phyloP scores from a whole-genome alignment of 2,329 filamentous ascomycete genomes.

The Lachnellula hyalina region DNA sequence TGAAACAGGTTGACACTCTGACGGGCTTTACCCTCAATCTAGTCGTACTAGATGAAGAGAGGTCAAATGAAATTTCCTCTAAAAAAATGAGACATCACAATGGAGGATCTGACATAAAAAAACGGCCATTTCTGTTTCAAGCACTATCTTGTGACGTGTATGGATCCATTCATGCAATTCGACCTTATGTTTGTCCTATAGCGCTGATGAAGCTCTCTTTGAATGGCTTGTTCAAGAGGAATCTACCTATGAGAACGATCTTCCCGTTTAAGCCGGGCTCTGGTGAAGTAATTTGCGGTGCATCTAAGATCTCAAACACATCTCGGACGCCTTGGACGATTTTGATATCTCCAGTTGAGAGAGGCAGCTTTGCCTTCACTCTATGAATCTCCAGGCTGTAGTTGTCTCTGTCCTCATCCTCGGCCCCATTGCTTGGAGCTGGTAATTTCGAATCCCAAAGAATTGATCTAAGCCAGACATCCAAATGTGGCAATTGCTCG shows the following conservation, averaged over 20 bases:
- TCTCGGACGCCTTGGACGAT: conserved; percentile 90
- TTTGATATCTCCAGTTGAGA: conserved; percentile 60
- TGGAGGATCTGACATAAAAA: too few relatives aligned
- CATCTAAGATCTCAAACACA: conserved; percentile 85
- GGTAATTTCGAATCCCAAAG: conserved; percentile 75
- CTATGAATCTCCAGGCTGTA: conserved; percentile 73
- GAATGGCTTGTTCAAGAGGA: conserved; percentile 48
- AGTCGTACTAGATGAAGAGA: too few relatives aligned
- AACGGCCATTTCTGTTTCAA: too few relatives aligned
- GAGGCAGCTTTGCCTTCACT: conserved; percentile 71
- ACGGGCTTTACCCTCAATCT: too few relatives aligned
- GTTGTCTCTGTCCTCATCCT: conserved; percentile 9
- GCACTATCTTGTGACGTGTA: too few relatives aligned
- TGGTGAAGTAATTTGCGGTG: conserved; percentile 21
- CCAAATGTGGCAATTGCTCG: conserved; percentile 57
- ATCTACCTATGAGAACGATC: conserved; percentile 58
- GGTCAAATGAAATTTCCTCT: too few relatives aligned
- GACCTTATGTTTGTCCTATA: neutral
- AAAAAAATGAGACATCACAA: too few relatives aligned
- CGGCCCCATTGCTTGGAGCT: neutral
- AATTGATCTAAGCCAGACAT: conserved; percentile 75
- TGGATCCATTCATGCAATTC: too few relatives aligned
- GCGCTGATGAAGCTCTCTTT: conserved; percentile 35
- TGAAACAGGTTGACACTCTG: too few relatives aligned
- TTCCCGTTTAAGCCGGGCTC: conserved; percentile 43